A percentile compares a stretch with the other conserved stretches of the same genome.
Conservation (phyloP, 2,329 filamentous ascomycete species). For the Bimuria novae-zelandiae region DNA sequence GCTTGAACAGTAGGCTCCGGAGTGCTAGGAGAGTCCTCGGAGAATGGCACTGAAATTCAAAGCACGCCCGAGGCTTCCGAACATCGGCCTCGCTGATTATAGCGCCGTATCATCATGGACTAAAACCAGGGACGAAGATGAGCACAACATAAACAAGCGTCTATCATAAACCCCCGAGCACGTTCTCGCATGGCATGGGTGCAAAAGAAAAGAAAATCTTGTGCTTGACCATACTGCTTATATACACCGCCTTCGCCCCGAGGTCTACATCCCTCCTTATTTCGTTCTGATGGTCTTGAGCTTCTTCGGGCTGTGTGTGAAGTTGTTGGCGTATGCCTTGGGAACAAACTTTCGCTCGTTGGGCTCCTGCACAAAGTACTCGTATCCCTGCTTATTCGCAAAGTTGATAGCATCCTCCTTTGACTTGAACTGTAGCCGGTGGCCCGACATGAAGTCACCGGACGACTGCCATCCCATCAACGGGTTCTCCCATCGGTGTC, state of each 20-base stretch:
- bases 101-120: too few species aligned
- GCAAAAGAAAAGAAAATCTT: slow-evolving; percentile 1
- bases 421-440: slow-evolving; percentile 82
- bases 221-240: too few species aligned
- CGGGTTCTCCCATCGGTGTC: slow-evolving; percentile 97
- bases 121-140: too few species aligned
- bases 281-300: slow-evolving; percentile 82
- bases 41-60: too few species aligned
- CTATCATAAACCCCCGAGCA: too few species aligned
- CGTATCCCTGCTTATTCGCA: slow-evolving; percentile 98
- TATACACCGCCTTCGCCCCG: slow-evolving; percentile 28
- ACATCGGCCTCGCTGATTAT: too few species aligned
- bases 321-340: slow-evolving; percentile 98
- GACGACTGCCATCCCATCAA: slow-evolving; percentile 99
- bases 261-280: slow-evolving; percentile 55
- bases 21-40: too few species aligned
- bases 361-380: slow-evolving; percentile 98
- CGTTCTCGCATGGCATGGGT: too few species aligned
- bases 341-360: slow-evolving; percentile 83
- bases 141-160: too few species aligned
- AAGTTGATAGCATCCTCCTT: slow-evolving; percentile 96
- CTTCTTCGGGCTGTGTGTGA: slow-evolving; percentile 81
- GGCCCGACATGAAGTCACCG: slow-evolving; percentile 92
- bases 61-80: too few species aligned
- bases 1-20: too few species aligned